phyloP scores from a whole-genome alignment of 441 rosid genomes.

The Jatropha podagrica region DNA sequence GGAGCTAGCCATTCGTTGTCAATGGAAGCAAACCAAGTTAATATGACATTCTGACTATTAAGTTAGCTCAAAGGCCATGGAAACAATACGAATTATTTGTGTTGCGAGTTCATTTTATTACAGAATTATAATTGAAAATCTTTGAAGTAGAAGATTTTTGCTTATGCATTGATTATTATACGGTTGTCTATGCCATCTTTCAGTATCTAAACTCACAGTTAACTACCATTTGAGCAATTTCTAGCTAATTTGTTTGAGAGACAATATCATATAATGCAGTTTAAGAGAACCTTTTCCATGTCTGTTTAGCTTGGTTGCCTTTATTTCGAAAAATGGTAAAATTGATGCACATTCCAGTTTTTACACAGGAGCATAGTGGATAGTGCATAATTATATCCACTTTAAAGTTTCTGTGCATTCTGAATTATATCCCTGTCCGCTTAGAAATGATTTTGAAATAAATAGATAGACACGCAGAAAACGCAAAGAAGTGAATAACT shows the following conservation, averaged over 20 bases:
- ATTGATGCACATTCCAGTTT: background rate
- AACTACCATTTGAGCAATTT: too few relatives aligned
- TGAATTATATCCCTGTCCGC: background rate
- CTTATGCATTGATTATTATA: background rate
- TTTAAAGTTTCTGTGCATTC: background rate
- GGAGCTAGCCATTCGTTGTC: background rate
- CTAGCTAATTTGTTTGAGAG: background rate
- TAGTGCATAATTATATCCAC: background rate
- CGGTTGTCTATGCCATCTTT: background rate
- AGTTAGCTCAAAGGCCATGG: too few relatives aligned
- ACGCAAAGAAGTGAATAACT: background rate
- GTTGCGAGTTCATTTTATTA: background rate
- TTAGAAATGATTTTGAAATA: background rate
- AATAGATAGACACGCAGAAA: background rate
- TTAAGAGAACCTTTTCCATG: background rate
- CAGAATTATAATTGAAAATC: background rate
- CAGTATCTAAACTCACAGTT: background rate
- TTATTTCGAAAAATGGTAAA: background rate
- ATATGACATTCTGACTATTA: background rate
- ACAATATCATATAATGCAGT: background rate
- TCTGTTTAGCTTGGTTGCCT: background rate
- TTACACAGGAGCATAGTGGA: background rate
- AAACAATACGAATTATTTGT: too few relatives aligned
- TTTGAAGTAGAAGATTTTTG: background rate
- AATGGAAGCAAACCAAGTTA: background rate